Evolutionary conservation across 345 rosid species (phyloP), one percentile per base, ranked within the genome.

Genomic region (Moricandia arvensis): DNA sequence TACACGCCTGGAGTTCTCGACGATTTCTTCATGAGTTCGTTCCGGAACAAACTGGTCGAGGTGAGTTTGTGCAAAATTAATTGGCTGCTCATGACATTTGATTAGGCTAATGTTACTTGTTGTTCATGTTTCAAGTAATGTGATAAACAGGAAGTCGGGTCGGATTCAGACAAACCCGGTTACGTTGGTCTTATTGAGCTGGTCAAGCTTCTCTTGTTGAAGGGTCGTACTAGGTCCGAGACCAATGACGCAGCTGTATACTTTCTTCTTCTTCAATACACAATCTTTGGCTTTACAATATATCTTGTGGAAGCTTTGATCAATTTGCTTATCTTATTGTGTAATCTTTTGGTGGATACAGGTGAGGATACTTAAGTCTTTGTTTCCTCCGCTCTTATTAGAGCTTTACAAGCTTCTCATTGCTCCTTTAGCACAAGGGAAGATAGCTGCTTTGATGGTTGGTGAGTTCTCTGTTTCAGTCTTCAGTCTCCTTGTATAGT

Each of bases 121-220:
- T 33, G 41, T 60, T 72, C 58, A 61, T 61, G 77, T 59, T 78
- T 47, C 63, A 78, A 78, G 81, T 60, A 68, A n/a, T 62, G 55
- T 69, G 69, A 41, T n/a, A 81, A n/a, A 79, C 83, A 94, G 98
- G 98, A 90, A 83, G 91, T 90, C 43, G 97, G 98, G 80, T 86
- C 88, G 96, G 95, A 94, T 84, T 94, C 96, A 4, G 85, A 87
- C 79, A 90, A 85, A 85, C 89, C 90, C 18, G 97, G 95, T 29
- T 94, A 90, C 55, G 89, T 85, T 35, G 98, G 97, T 7, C 79
- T 94, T 72, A 91, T 91, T 10, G 91, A 91, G 75, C 76, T 91
- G 54, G 97, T 87, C 0, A 88, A 84, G 75, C 82, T 86, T 49
- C 88, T 94, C 43, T 71, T 87, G 91, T 74, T 83, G 82, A 86